Conservation (phyloP, 768 basidiomycete species). For the Gyrodon lividus region DNA sequence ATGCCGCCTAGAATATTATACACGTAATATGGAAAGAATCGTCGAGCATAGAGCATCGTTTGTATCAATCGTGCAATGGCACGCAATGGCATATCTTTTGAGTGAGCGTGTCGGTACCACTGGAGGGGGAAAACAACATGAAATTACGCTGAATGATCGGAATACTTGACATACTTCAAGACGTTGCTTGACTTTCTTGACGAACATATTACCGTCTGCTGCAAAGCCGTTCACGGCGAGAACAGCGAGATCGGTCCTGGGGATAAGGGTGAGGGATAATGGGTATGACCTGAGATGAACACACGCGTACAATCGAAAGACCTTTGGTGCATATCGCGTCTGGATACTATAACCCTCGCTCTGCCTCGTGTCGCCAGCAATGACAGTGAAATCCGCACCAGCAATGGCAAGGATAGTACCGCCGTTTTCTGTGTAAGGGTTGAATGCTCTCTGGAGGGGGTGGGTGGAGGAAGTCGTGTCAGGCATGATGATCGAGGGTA, state of each 20-base stretch:
- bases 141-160: not conserved
- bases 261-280: not conserved
- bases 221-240: slow-evolving; percentile 97
- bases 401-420: slow-evolving; percentile 97
- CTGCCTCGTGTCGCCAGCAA: slow-evolving; percentile 96
- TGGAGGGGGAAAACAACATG: slow-evolving; percentile 28
- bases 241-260: slow-evolving; percentile 88
- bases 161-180: slow-evolving; percentile 70
- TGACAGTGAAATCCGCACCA: slow-evolving; percentile 89
- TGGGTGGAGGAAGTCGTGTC: slow-evolving; percentile 39
- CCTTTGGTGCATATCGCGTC: slow-evolving; percentile 95
- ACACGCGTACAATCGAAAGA: slow-evolving; percentile 78
- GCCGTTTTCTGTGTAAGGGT: slow-evolving; percentile 91
- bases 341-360: slow-evolving; percentile 98
- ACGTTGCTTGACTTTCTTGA: slow-evolving; percentile 93
- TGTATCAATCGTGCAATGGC: slow-evolving; percentile 98
- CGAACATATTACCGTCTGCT: slow-evolving; percentile 96
- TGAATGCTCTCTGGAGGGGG: slow-evolving; percentile 65
- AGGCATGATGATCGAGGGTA: slow-evolving; percentile 25
- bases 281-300: too few species aligned
- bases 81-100: slow-evolving; percentile 95
- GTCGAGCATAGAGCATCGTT: slow-evolving; percentile 93
- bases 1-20: slow-evolving; percentile 96
- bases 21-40: slow-evolving; percentile 98
- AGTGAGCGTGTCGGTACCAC: slow-evolving; percentile 98